Percentiles rank a stretch among this genome's conserved stretches.
Evolutionary conservation across 306 rosid species (phyloP).

Genomic region (Dicorynia guianensis): DNA sequence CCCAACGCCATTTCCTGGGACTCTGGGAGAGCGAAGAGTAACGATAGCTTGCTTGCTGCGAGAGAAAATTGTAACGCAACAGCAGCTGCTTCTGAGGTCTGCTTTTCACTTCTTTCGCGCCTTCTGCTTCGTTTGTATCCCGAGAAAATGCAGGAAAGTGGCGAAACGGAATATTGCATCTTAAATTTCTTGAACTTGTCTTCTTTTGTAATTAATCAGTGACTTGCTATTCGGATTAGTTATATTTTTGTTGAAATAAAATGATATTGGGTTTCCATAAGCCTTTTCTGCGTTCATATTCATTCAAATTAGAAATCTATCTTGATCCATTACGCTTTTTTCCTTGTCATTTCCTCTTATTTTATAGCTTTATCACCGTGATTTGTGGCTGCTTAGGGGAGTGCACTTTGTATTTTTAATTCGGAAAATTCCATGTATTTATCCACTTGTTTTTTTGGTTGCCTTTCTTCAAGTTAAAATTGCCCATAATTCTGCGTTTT

Average conservation of each 20-base stretch:
- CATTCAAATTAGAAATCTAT: not conserved
- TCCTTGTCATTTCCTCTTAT: not conserved
- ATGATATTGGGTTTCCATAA: slow-evolving; percentile 30
- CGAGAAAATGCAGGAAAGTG: slow-evolving; percentile 33
- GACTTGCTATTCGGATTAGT: slow-evolving; percentile 25
- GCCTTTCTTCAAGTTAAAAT: too few species aligned
- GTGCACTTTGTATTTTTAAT: not conserved
- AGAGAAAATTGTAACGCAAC: slow-evolving; percentile 42
- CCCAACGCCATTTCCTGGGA: too few species aligned
- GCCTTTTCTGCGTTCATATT: not conserved
- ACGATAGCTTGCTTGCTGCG: not conserved
- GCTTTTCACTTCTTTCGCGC: not conserved
- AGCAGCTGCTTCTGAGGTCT: slow-evolving; percentile 36
- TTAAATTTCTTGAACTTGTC: slow-evolving; percentile 3
- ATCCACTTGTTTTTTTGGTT: not conserved
- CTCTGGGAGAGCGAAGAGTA: too few species aligned
- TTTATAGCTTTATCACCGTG: not conserved
- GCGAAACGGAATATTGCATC: slow-evolving; percentile 2
- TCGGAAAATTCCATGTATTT: not conserved
- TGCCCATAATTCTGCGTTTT: too few species aligned
- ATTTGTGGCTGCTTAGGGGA: slow-evolving; percentile 3
- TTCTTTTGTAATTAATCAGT: not conserved
- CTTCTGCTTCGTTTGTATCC: slow-evolving; percentile 27
- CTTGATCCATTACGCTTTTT: slow-evolving; percentile 14
- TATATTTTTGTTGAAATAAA: not conserved